Evolutionary conservation across 441 rosid species (phyloP), one percentile per base, ranked within the genome.

Genomic region (Capsella rubella): DNA sequence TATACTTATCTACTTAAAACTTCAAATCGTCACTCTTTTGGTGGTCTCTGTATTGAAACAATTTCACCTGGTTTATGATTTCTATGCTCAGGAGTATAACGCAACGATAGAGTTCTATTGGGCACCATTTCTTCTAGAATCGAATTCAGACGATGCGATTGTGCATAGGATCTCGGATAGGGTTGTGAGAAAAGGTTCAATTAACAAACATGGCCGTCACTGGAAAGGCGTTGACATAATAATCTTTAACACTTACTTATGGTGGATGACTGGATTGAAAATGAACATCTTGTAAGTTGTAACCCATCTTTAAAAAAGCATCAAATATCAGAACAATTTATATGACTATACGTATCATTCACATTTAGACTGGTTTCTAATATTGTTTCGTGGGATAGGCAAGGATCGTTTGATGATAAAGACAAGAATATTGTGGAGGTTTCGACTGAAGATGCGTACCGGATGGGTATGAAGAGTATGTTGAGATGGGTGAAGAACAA

Each of bases 111-210:
- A 95, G 81, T 92, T 95, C 82, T 89, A 89, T 35, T 95, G 99
- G 98, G 97, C 99, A 6, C 99, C 98, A 8, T 92, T 95, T 82
- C 97, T 95, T 34, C 88, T 92, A 0, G 93, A 95, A 77, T 95
- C 98, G 3, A 95, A 95, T 54, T 82, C 97, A 3, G 99, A 95
- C 9, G 73, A 92, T 60, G 97, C 97, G 0, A 71, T 91, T 3
- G 63, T 92, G 13, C 99, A 95, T 47, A 71, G 97, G 49, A 79
- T 95, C 8, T 77, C 94, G 0, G 97, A 95, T 45, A 79, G 99
- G 68, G 81, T 92, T 32, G 95, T 92, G 39, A 84, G 91, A 77
- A 89, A 77, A 81, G 84, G 87, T 6, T 95, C 97, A 14, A 92
- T 95, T 34, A 86, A 87, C 29, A 92, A 82, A 74, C 99, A 94